Evolutionary conservation across 2,329 filamentous ascomycete genomes (phyloP).

Genomic region (Ascochyta clinopodiicola): DNA sequence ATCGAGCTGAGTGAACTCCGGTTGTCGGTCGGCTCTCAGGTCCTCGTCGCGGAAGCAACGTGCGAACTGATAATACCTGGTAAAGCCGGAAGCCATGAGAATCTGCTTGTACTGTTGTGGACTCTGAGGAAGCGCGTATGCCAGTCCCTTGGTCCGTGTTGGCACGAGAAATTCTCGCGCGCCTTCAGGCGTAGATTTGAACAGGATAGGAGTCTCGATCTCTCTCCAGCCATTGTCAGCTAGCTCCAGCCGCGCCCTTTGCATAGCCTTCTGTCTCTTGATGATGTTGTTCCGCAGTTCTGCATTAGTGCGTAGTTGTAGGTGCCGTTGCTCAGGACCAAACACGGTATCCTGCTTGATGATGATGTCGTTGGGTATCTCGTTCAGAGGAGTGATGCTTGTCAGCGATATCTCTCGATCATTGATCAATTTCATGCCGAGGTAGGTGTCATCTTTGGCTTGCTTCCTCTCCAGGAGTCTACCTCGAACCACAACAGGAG

Average conservation of each 20-base stretch:
- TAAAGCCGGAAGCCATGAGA: conserved; percentile 87
- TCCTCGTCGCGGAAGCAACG: conserved; percentile 97
- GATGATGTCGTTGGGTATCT: conserved; percentile 77
- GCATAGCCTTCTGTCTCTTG: conserved; percentile 69
- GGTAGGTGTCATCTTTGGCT: conserved; percentile 40
- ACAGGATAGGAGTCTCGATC: conserved; percentile 90
- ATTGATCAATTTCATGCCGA: conserved; percentile 43
- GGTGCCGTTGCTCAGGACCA: conserved; percentile 75
- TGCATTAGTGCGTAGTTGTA: conserved; percentile 80
- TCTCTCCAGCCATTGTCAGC: conserved; percentile 68
- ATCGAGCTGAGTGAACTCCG: conserved; percentile 97
- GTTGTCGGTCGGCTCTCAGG: conserved; percentile 87
- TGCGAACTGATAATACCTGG: conserved; percentile 89
- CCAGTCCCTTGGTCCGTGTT: conserved; percentile 74
- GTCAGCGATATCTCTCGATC: conserved; percentile 67
- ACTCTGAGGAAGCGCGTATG: conserved; percentile 93
- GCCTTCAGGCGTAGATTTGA: conserved; percentile 97
- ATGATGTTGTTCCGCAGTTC: conserved; percentile 71
- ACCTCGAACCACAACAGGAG: conserved; percentile 62
- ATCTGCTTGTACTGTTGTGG: conserved; percentile 99
- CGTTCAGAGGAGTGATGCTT: conserved; percentile 71
- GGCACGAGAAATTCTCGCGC: conserved; percentile 95
- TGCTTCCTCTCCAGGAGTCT: conserved; percentile 53
- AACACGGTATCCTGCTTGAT: conserved; percentile 78
- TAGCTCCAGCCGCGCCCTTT: conserved; percentile 62